These are phyloP conservation scores for Kodamaea restingae DNA, from an alignment of 805 yeast species.

Conservation along the genomic window DNA sequence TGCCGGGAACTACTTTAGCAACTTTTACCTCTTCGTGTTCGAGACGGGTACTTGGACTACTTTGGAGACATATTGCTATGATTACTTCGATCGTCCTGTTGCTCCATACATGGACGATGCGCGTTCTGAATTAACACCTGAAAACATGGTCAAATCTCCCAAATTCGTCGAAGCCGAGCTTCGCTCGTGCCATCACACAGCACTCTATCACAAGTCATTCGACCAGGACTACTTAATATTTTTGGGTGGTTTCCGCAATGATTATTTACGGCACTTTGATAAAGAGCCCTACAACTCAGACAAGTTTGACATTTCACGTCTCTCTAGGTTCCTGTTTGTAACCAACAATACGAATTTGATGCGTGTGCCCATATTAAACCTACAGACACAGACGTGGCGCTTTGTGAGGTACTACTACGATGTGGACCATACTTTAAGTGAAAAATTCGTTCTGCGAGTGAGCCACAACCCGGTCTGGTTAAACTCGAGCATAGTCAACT, in stretches of 20 bases:
- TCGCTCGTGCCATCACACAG: slow-evolving; percentile 39
- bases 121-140: slow-evolving; percentile 17
- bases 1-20: slow-evolving; percentile 25
- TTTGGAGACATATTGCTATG: slow-evolving; percentile 31
- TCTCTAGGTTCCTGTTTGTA: slow-evolving; percentile 27
- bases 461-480: slow-evolving; percentile 18
- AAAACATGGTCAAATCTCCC: slow-evolving; percentile 25
- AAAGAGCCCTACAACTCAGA: slow-evolving; percentile 15
- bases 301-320: slow-evolving; percentile 32
- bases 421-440: slow-evolving; percentile 21
- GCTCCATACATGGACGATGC: slow-evolving; percentile 31
- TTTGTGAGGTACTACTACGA: slow-evolving; percentile 34
- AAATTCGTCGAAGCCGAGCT: slow-evolving; percentile 36
- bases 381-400: slow-evolving; percentile 40
- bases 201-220: slow-evolving; percentile 29
- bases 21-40: slow-evolving; percentile 31
- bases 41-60: slow-evolving; percentile 32
- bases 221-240: slow-evolving; percentile 34
- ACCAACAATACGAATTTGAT: slow-evolving; percentile 25
- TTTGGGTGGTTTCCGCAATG: slow-evolving; percentile 38
- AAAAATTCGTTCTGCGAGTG: slow-evolving; percentile 18
- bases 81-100: slow-evolving; percentile 28
- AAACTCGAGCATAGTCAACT: slow-evolving; percentile 26
- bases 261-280: slow-evolving; percentile 28
- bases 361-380: slow-evolving; percentile 33